A percentile compares a stretch with the other conserved stretches of the same genome.
Conservation (phyloP, 2,329 filamentous ascomycete species). For the Pseudopithomyces maydicus region DNA sequence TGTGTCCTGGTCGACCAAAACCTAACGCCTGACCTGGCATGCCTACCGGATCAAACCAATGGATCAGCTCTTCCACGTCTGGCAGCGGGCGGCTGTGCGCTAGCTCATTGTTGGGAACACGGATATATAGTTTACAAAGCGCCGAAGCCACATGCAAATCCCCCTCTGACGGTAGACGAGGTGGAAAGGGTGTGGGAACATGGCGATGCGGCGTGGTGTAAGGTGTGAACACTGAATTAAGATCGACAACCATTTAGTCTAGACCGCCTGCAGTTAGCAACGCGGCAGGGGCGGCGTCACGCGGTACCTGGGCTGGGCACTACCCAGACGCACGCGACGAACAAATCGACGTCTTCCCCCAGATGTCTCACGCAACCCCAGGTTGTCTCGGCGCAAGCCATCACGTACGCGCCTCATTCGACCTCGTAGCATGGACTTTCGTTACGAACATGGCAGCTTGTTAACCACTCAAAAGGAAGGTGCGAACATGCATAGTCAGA, state of each 20-base stretch:
- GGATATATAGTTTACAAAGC: neutral
- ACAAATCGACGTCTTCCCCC: neutral
- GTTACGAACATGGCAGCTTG: neutral
- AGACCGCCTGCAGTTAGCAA: neutral
- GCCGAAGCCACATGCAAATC: neutral
- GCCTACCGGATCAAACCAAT: neutral
- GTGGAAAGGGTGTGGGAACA: neutral
- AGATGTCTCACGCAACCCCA: slow-evolving; percentile 4
- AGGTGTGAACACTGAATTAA: neutral
- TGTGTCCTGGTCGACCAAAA: neutral
- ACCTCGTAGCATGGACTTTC: neutral
- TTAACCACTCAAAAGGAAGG: neutral
- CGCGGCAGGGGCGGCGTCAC: slow-evolving; percentile 4
- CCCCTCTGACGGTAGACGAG: neutral
- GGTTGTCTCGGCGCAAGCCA: neutral
- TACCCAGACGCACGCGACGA: neutral
- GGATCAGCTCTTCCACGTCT: neutral
- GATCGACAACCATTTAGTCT: neutral
- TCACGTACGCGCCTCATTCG: slow-evolving; percentile 7
- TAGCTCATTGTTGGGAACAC: neutral
- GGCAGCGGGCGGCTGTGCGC: neutral
- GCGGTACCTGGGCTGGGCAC: neutral
- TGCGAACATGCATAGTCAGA: neutral
- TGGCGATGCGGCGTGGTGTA: neutral
- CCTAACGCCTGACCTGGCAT: neutral